Evolutionary conservation across 345 rosid genomes (phyloP).

Genomic region (Schrenkiella parvula): DNA sequence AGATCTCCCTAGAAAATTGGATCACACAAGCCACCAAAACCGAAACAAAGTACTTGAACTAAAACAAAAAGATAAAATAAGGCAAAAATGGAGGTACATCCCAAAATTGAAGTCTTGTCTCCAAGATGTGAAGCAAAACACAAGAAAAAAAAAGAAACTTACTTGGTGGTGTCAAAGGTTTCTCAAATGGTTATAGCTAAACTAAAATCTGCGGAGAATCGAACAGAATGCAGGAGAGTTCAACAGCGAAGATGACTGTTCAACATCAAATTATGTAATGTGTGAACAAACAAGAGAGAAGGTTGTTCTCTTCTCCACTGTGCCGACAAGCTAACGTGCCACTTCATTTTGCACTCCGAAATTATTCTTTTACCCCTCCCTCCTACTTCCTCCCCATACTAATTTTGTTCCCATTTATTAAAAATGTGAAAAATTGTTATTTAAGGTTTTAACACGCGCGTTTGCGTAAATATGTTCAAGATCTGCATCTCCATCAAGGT

Average conservation of each 20-base stretch:
- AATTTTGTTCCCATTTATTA: not conserved
- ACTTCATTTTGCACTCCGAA: conserved; percentile 11
- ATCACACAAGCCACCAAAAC: conserved; percentile 17
- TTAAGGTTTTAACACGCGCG: not conserved
- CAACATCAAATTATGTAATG: conserved; percentile 19
- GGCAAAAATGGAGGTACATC: not conserved
- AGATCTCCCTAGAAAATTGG: conserved; percentile 1
- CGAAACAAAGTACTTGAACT: not conserved
- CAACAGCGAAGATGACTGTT: conserved; percentile 22
- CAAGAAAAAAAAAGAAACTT: not conserved
- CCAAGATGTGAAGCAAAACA: conserved; percentile 18
- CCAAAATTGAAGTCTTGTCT: conserved; percentile 10
- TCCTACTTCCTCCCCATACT: conserved; percentile 6
- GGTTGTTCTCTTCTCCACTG: conserved; percentile 28
- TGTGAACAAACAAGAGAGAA: conserved; percentile 31
- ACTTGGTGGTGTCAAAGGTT: conserved; percentile 1
- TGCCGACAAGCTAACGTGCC: conserved; percentile 37
- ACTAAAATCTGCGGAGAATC: not conserved
- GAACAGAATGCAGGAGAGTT: conserved; percentile 4
- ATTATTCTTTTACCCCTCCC: conserved; percentile 33
- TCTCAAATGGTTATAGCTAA: not conserved
- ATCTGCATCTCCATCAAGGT: conserved; percentile 2
- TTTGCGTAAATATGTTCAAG: not conserved
- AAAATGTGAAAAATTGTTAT: no score
- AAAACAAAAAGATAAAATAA: not conserved